Base-by-base conservation (phyloP, 2,329 filamentous ascomycete genomes). In the Hypoxylon sp. region DNA sequence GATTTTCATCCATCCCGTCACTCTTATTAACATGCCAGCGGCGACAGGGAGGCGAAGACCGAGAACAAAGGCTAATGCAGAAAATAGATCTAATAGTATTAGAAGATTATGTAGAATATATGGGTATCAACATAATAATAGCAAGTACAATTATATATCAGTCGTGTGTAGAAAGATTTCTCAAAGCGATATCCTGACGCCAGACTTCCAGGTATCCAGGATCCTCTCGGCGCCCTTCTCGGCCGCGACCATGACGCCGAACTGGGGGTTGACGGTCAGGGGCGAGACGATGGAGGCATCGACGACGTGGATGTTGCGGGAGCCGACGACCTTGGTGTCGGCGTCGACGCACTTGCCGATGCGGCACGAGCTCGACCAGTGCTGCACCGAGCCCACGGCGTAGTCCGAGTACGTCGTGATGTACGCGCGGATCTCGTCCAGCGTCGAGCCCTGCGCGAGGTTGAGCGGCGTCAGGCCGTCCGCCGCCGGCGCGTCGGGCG, bases 221-320 rank as follows among this genome's bases (percentile, higher is more conserved):
- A 84, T 81, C 62, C 78, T 72, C 69, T 83, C 81, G 2, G 77
- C 74, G 1, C 77, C 82, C 61, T 75, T 77, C 72, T 84, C 82
- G 0, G 75, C 82, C 3, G 78, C 81, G 17, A 81, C 77, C 80
- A 84, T 83, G 21, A 82, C 75, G 0, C 80, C 81, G 67, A 83
- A 80, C 61, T 81, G 80, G 1, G 82, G 82, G 63, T 84, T 84
- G 1, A 81, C 80, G 0, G 79, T 83, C 63, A 84, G 67, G 0
- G 81, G 81, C 24, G 75, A 68, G 6, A 82, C 60, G 33, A 83
- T 81, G 29, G 77, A 80, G 0, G 76, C 78, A 66, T 84, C 81
- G 3, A 83, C 74, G 1, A 84, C 80, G 55, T 81, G 77, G 20
- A 84, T 67, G 64, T 84, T 84, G 1, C 73, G 57, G 60, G 78